Conservation (phyloP, 306 rosid species). For the Vachellia pachyceras region DNA sequence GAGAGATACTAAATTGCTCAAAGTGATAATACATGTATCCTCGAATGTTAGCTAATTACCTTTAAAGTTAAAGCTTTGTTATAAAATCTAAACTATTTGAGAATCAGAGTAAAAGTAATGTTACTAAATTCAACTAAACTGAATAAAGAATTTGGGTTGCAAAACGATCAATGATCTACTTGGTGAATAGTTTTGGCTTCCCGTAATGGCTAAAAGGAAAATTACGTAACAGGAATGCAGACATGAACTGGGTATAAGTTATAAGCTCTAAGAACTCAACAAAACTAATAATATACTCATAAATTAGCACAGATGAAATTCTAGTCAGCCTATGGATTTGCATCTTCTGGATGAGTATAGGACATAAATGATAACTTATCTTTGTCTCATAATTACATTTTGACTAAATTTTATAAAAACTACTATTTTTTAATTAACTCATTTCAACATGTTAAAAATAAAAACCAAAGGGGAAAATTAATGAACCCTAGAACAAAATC, state of each 20-base stretch:
- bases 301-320: not conserved
- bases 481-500: not conserved
- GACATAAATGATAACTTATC: not conserved
- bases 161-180: constrained; percentile 3
- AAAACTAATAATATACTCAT: not conserved
- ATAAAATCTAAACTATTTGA: not conserved
- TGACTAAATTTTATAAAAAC: not conserved
- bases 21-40: not conserved
- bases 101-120: not conserved
- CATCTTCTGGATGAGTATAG: not conserved
- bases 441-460: not conserved
- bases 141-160: constrained; percentile 3
- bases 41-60: not conserved
- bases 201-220: not conserved
- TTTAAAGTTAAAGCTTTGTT: not conserved
- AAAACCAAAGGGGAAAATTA: not conserved
- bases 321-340: not conserved
- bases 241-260: constrained; percentile 10
- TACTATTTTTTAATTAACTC: not conserved
- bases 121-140: not conserved
- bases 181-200: constrained; percentile 3
- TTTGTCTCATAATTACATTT: not conserved
- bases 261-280: not conserved
- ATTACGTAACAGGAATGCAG: not conserved
- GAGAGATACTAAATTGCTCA: not conserved